Evolutionary conservation across 1,284 basidiomycete species (phyloP), one percentile per base, ranked within the genome.

Genomic region (Ganoderma boninense): DNA sequence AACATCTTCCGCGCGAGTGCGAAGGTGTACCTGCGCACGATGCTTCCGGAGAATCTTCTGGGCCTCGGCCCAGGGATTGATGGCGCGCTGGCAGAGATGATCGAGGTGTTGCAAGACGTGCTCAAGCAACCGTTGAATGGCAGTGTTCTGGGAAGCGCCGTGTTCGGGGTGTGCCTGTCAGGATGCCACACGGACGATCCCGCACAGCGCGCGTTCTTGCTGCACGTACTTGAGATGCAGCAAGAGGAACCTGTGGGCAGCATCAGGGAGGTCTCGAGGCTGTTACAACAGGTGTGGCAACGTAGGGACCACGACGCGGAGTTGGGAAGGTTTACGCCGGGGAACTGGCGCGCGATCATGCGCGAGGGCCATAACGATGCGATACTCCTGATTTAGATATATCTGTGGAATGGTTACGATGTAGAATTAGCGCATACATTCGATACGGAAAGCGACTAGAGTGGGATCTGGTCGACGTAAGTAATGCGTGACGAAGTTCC

Each of bases 1-100:
- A 87, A 91, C 75, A 89, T 95, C 69, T 95, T 94, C 84, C 89
- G 91, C 67, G 86, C 90, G n/a, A 87, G 91, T 56, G 88, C 93
- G 42, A 84, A 86, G 56, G 86, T 94, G 56, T 95, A 93, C 80
- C 84, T 95, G 61, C 89, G 90, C 75, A 87, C 90, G 18, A 89
- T 94, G 71, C 83, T 94, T 62, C 91, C 89, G 43, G 92, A 91
- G 13, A 89, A 92, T 77, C 84, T 32, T 32, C 5, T 5, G 32
- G 5, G 84, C 73, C 91, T 92, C 0, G 79, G 90, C 43, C 84
- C 82, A 2, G 91, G 94, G 77, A 90, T 94, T 75, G 77, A 81
- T 35, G 77, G 82, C 7, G 86, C 86, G 4, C 88, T 93, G 44
- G 66, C 83, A 32, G 87, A 90, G 23, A 89, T 88, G 59, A 85